Evolutionary conservation across 2,329 filamentous ascomycete species (phyloP).

Genomic region (Trichoderma semiorbis): DNA sequence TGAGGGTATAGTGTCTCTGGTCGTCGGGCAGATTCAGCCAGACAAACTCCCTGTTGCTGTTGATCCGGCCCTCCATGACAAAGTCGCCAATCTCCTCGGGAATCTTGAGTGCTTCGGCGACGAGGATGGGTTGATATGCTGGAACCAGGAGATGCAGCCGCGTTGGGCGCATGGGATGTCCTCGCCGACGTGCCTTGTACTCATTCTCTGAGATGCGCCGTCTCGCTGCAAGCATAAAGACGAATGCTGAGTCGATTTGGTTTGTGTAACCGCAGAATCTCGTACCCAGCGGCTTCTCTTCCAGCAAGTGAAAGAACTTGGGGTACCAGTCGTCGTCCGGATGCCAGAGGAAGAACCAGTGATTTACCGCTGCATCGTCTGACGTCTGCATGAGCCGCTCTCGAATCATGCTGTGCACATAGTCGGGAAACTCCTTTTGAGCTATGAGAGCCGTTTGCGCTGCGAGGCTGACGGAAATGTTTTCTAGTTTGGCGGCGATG

Average conservation of each 20-base stretch:
- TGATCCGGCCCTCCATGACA: constrained; percentile 37
- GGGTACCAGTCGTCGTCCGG: constrained; percentile 42
- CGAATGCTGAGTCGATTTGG: constrained; percentile 38
- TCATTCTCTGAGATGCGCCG: constrained; percentile 27
- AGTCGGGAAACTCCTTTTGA: constrained; percentile 36
- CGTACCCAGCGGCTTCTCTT: constrained; percentile 32
- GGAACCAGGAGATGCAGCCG: constrained; percentile 39
- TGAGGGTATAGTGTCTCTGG: constrained; percentile 30
- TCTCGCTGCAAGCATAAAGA: constrained; percentile 38
- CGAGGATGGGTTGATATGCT: constrained; percentile 37
- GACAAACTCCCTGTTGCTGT: constrained; percentile 37
- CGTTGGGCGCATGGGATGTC: constrained; percentile 25
- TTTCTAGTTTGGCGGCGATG: constrained; percentile 34
- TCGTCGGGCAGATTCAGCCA: constrained; percentile 38
- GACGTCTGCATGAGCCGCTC: constrained; percentile 34
- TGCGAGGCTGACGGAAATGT: constrained; percentile 32
- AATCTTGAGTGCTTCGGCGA: constrained; percentile 35
- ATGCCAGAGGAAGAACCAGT: constrained; percentile 41
- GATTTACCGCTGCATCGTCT: constrained; percentile 29
- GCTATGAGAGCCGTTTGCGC: constrained; percentile 37
- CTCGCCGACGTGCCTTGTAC: constrained; percentile 23
- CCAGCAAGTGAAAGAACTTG: constrained; percentile 37
- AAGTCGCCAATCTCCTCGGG: constrained; percentile 38
- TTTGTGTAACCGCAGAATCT: constrained; percentile 40
- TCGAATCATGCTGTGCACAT: constrained; percentile 37